Conservation (phyloP, 2,329 filamentous ascomycete species). For the Colletotrichum endophyticum region DNA sequence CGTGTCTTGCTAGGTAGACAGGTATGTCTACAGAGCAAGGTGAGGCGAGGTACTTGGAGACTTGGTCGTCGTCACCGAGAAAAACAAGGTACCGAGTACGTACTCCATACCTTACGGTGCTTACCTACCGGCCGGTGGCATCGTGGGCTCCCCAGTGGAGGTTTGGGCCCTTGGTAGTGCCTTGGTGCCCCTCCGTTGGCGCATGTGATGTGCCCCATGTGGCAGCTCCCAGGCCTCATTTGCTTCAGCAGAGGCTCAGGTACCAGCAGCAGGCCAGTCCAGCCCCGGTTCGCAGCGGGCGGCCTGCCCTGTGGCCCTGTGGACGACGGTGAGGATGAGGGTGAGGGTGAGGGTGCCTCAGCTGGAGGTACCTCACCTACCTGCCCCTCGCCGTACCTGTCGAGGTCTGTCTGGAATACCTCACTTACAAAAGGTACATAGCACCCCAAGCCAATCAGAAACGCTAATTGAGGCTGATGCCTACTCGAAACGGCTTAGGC, state of each 20-base stretch:
- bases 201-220: conserved; percentile 22
- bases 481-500: conserved; percentile 12
- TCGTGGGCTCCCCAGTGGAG: conserved; percentile 1
- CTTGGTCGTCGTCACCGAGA: not conserved
- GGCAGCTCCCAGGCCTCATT: conserved; percentile 19
- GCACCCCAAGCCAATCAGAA: conserved; percentile 1
- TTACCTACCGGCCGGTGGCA: not conserved
- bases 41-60: not conserved
- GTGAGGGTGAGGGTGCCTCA: not conserved
- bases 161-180: conserved; percentile 10
- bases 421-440: not conserved
- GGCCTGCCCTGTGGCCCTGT: not conserved
- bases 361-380: not conserved
- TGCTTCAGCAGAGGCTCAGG: conserved; percentile 12
- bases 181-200: conserved; percentile 22
- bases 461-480: not conserved
- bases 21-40: not conserved
- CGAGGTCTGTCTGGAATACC: not conserved
- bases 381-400: not conserved
- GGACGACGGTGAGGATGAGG: not conserved
- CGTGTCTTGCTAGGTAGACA: not conserved
- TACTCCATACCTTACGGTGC: not conserved
- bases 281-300: not conserved
- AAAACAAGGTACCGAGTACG: not conserved
- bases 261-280: conserved; percentile 6